Conservation (phyloP, 2,329 filamentous ascomycete species). For the Hortaea sp. region DNA sequence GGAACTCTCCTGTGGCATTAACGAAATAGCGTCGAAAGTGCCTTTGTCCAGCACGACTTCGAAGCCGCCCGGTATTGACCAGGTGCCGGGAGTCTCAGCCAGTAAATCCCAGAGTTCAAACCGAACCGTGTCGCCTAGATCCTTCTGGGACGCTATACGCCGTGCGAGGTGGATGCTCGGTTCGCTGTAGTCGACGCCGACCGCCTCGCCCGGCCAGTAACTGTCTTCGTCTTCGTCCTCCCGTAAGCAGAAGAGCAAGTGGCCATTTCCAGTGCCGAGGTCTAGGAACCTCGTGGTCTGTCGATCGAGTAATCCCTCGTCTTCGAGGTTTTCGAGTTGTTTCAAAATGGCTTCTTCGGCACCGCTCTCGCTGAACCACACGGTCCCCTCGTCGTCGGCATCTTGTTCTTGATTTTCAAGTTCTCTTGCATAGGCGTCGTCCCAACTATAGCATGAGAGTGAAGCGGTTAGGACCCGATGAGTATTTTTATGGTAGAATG, state of each 20-base stretch:
- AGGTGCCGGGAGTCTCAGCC: slow-evolving; percentile 34
- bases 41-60: slow-evolving; percentile 96
- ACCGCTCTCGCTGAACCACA: slow-evolving; percentile 92
- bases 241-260: slow-evolving; percentile 72
- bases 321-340: slow-evolving; percentile 47
- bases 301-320: slow-evolving; percentile 36
- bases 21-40: slow-evolving; percentile 87
- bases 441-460: slow-evolving; percentile 26
- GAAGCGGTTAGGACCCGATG: slow-evolving; percentile 1
- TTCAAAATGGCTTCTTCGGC: slow-evolving; percentile 71
- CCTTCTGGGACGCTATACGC: slow-evolving; percentile 39
- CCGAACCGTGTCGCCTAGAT: slow-evolving; percentile 24
- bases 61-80: slow-evolving; percentile 55
- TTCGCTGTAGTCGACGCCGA: slow-evolving; percentile 82
- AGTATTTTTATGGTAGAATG: not conserved
- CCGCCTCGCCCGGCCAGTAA: slow-evolving; percentile 57
- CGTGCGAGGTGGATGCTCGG: slow-evolving; percentile 64
- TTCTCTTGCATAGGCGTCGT: slow-evolving; percentile 62
- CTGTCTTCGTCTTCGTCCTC: slow-evolving; percentile 36
- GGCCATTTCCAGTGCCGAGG: slow-evolving; percentile 88
- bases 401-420: slow-evolving; percentile 61
- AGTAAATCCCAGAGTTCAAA: slow-evolving; percentile 48
- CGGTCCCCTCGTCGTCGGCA: slow-evolving; percentile 70
- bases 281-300: slow-evolving; percentile 54
- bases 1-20: slow-evolving; percentile 32